Evolutionary conservation across 192 early-diverging fungal species (phyloP).

Genomic region (Coemansia asiatica): DNA sequence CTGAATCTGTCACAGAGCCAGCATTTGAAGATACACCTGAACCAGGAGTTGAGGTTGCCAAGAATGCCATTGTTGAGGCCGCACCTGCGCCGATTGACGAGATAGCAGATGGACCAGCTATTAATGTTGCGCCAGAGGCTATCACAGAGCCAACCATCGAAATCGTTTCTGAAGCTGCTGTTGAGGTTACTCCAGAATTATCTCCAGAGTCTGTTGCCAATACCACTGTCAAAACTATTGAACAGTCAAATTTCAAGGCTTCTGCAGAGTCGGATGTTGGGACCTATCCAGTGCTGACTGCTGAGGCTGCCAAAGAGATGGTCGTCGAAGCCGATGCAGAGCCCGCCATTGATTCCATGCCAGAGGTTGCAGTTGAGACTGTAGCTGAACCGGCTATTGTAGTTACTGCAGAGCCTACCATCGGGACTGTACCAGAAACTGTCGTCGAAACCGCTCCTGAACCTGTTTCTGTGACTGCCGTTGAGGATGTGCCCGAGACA

Average conservation of each 20-base stretch:
- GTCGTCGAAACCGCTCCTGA: slow-evolving; percentile 7
- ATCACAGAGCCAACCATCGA: background rate
- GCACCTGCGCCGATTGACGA: background rate
- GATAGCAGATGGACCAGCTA: background rate
- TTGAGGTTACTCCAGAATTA: background rate
- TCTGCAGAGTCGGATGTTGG: background rate
- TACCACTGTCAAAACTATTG: background rate
- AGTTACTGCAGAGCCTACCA: background rate
- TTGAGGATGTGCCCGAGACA: background rate
- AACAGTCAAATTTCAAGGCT: background rate
- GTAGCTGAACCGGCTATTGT: slow-evolving; percentile 7
- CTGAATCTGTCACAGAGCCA: background rate
- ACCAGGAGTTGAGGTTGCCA: background rate
- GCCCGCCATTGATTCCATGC: background rate
- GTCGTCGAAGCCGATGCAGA: no score
- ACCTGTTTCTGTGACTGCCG: background rate
- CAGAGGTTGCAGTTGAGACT: slow-evolving; percentile 1
- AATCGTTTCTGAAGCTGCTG: background rate
- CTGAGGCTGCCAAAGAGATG: slow-evolving; percentile 7
- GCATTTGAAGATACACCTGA: background rate
- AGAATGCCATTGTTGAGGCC: background rate
- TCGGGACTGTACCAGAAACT: background rate
- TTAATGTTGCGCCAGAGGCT: background rate
- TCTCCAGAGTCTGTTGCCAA: background rate
- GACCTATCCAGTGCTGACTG: background rate